Conservation (phyloP, 306 rosid genomes). For the Dryas octopetala region DNA sequence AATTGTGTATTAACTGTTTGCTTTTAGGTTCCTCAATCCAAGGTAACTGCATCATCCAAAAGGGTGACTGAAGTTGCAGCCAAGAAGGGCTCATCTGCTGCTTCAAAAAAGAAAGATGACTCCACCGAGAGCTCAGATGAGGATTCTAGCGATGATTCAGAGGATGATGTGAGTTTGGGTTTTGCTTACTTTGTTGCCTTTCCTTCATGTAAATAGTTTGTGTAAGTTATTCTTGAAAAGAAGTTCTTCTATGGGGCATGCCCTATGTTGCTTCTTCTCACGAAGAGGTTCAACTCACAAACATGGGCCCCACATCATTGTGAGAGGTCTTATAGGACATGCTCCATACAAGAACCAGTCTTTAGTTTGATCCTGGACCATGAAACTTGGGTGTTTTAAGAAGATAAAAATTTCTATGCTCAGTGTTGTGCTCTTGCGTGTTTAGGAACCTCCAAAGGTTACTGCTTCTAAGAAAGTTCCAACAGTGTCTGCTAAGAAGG, state of each 20-base stretch:
- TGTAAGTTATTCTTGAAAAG: neutral
- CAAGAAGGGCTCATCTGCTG: slow-evolving; percentile 22
- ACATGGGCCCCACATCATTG: too few relatives aligned
- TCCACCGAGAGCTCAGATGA: slow-evolving; percentile 48
- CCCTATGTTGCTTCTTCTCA: too few relatives aligned
- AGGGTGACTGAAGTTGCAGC: slow-evolving; percentile 26
- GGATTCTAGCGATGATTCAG: slow-evolving; percentile 39
- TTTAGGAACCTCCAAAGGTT: slow-evolving; percentile 20
- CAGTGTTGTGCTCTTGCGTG: neutral
- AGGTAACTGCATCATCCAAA: slow-evolving; percentile 28
- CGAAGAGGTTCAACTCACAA: too few relatives aligned
- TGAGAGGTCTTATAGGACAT: too few relatives aligned
- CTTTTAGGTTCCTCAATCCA: slow-evolving; percentile 38
- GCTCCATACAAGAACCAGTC: too few relatives aligned
- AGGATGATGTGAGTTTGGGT: slow-evolving; percentile 16
- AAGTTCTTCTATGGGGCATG: too few relatives aligned
- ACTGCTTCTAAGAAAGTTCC: neutral
- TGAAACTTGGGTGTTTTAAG: neutral
- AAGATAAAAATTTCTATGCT: neutral
- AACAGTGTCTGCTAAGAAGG: slow-evolving; percentile 13
- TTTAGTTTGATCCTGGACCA: too few relatives aligned
- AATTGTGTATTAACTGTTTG: neutral
- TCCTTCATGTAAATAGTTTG: too few relatives aligned
- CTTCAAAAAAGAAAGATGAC: slow-evolving; percentile 30
- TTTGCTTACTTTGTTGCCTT: too few relatives aligned